Conservation (phyloP, 371 early-diverging fungal genomes). For the Conidiobolus incongruus region DNA sequence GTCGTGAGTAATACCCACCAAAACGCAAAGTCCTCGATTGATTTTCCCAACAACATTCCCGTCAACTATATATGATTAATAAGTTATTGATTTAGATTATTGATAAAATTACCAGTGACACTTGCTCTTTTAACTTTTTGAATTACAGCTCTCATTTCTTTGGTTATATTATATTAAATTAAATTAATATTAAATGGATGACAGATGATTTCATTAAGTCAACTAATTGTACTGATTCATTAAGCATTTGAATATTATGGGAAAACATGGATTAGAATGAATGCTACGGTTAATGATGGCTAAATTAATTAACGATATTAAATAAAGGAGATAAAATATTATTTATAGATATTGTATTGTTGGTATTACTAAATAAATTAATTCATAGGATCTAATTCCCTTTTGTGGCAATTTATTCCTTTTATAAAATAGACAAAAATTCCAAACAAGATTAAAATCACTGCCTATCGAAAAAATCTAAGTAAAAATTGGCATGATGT, state of each 20-base stretch:
- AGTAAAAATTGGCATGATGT: too few species aligned
- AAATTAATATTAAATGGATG: not conserved
- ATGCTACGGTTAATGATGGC: too few species aligned
- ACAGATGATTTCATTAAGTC: too few species aligned
- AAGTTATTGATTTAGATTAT: not conserved
- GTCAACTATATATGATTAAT: slow-evolving; percentile 19
- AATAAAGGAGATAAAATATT: not conserved
- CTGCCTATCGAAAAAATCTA: too few species aligned
- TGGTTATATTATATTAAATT: not conserved
- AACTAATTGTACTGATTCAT: too few species aligned
- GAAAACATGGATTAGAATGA: too few species aligned
- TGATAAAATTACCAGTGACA: not conserved
- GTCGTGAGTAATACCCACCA: slow-evolving; percentile 44
- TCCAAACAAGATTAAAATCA: too few species aligned
- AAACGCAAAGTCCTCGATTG: slow-evolving; percentile 43
- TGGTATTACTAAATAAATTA: too few species aligned
- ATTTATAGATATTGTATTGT: not conserved
- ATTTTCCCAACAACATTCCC: slow-evolving; percentile 40
- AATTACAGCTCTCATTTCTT: not conserved
- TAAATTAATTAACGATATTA: not conserved
- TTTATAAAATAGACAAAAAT: too few species aligned
- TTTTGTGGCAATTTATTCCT: too few species aligned
- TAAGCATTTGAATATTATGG: too few species aligned
- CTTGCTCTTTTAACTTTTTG: not conserved
- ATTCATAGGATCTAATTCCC: too few species aligned